These are phyloP conservation scores for Spathaspora sp. DNA, from an alignment of 805 yeast genomes.

Conservation along the genomic window DNA sequence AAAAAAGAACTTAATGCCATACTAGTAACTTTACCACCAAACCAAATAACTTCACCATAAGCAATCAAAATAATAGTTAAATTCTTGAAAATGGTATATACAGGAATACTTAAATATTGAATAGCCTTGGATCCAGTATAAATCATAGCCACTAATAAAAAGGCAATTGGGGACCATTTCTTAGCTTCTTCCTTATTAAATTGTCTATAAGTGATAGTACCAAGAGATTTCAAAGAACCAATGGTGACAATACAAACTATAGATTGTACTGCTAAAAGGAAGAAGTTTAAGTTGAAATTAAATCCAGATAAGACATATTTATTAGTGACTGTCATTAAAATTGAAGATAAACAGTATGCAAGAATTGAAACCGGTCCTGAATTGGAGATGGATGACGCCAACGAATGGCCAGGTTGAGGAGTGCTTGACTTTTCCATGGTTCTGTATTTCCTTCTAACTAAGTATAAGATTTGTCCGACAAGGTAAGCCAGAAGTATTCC, in stretches of 20 bases:
- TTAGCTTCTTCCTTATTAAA: conserved; percentile 84
- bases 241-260: conserved; percentile 77
- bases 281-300: conserved; percentile 76
- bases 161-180: conserved; percentile 93
- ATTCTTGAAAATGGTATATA: conserved; percentile 96
- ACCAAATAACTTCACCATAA: conserved; percentile 97
- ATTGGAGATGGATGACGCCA: conserved; percentile 31
- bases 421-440: conserved; percentile 31
- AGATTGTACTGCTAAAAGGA: conserved; percentile 85
- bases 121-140: conserved; percentile 95
- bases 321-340: conserved; percentile 96
- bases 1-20: conserved; percentile 87
- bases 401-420: conserved; percentile 15
- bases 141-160: conserved; percentile 87
- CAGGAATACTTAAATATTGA: conserved; percentile 88
- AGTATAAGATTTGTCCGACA: conserved; percentile 30
- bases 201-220: conserved; percentile 81
- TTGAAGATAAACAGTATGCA: conserved; percentile 89
- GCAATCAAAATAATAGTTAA: conserved; percentile 95
- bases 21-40: conserved; percentile 86
- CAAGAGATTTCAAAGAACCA: conserved; percentile 65
- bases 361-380: conserved; percentile 68
- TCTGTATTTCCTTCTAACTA: conserved; percentile 21
- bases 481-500: conserved; percentile 40
- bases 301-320: conserved; percentile 84